phyloP scores from a whole-genome alignment of 352 stramenopile genomes.

The Aphanomyces invadans region DNA sequence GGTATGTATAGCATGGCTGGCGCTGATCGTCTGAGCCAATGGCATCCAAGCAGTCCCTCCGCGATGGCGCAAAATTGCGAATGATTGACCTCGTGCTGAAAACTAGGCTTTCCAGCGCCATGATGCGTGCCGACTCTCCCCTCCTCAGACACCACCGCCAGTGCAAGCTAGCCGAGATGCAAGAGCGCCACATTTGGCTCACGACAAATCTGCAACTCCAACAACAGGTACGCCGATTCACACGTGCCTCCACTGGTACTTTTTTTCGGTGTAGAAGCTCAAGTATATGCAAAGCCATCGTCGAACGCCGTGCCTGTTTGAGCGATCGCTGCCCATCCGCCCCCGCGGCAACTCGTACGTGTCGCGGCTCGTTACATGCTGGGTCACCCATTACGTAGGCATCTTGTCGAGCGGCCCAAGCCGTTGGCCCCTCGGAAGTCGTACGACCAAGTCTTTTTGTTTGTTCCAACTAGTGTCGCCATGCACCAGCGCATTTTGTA shows the following conservation, averaged over 20 bases:
- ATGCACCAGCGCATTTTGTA: conserved; percentile 19
- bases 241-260: no score
- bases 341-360: not conserved
- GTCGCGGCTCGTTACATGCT: not conserved
- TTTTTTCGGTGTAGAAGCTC: no score
- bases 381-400: not conserved
- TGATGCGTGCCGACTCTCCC: not conserved
- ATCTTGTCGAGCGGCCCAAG: not conserved
- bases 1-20: no score
- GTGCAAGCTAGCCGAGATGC: not conserved
- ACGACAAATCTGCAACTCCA: not conserved
- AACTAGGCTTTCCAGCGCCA: no score
- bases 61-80: no score
- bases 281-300: not conserved
- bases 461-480: conserved; percentile 13
- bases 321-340: not conserved
- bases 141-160: not conserved
- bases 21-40: no score
- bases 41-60: no score
- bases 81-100: no score
- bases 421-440: not conserved
- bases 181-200: not conserved
- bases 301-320: conserved; percentile 2
- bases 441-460: conserved; percentile 4
- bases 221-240: not conserved